Base-by-base conservation (phyloP, 306 rosid genomes). In the Sesbania bispinosa region DNA sequence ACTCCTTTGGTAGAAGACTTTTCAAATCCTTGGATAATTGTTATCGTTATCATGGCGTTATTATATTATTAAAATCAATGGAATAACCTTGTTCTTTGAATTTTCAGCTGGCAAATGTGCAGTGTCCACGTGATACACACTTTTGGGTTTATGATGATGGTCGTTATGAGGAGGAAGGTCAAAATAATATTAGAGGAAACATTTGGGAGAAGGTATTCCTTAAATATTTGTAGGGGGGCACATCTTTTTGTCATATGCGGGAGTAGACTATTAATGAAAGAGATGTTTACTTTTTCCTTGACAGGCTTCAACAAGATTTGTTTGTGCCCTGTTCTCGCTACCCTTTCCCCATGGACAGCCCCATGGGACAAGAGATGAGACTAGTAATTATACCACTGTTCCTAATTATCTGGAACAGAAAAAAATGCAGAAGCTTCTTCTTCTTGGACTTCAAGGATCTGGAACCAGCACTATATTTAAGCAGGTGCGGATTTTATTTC, bases 111-210 rank as follows among this genome's bases (percentile, higher is more conserved):
- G 99, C 99, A 77, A 88, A 82, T 15, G 99, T 91, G 76, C 99
- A 95, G 88, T 95, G 99, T 80, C 99, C 97, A 5, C 96, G 97
- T 23, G 99, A 91, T 89, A 95, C 99, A 67, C 99, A 95, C 82
- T 95, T 95, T 84, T 95, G 99, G 99, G 99, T 95, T 75, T 95
- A 95, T 67, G 99, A 95, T 33, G 97, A 95, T 36, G 99, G 99
- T 67, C 97, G 97, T 8, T 95, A 91, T 33, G 96, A 95, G 89
- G 99, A 95, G 85, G 96, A 95, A 95, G 99, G 99, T 69, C 97
- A 95, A 83, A 95, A 95, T 72, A 95, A 95, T 83, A 95, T 95
- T 76, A 82, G 93, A 55, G 99, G 99, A 75, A 95, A 95, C 79
- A 95, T 95, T 71, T 95, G 99, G 99, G 97, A 88, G 80, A 95